Conservation (phyloP, 2,329 filamentous ascomycete species). For the Pochonia chlamydosporia region DNA sequence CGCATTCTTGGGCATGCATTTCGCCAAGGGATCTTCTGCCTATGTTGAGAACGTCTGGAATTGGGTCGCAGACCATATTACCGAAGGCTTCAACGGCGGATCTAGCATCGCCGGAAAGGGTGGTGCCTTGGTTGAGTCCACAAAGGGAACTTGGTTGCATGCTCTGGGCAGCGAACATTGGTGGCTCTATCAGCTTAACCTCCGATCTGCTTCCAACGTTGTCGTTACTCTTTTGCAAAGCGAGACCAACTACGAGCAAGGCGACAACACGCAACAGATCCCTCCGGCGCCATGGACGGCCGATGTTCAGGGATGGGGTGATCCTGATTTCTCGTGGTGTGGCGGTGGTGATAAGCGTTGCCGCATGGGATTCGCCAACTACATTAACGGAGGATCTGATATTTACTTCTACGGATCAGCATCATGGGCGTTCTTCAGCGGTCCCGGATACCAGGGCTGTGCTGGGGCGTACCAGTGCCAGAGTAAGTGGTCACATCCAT, state of each 20-base stretch:
- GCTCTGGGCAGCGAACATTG: constrained; percentile 47
- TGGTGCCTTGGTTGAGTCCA: constrained; percentile 40
- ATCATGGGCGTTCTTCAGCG: constrained; percentile 37
- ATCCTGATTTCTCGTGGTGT: constrained; percentile 38
- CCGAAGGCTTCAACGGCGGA: constrained; percentile 36
- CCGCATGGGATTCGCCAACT: constrained; percentile 37
- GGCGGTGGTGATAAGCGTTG: constrained; percentile 28
- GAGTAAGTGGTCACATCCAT: constrained; percentile 1
- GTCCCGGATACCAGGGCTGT: constrained; percentile 29
- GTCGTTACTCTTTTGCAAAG: constrained; percentile 45
- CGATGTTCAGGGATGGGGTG: constrained; percentile 29
- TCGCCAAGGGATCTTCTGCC: constrained; percentile 27
- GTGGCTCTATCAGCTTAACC: constrained; percentile 52
- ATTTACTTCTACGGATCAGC: constrained; percentile 37
- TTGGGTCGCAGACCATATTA: constrained; percentile 41
- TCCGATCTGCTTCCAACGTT: constrained; percentile 43
- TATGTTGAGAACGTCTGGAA: constrained; percentile 27
- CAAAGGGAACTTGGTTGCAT: constrained; percentile 44
- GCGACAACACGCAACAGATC: constrained; percentile 26
- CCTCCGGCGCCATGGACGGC: constrained; percentile 33
- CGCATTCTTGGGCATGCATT: constrained; percentile 42
- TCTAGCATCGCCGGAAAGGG: constrained; percentile 42
- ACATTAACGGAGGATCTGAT: constrained; percentile 33
- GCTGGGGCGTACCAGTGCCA: constrained; percentile 12
- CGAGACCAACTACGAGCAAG: constrained; percentile 41